phyloP scores from a whole-genome alignment of 331 rosid species.

The Prunus yedoensis region DNA sequence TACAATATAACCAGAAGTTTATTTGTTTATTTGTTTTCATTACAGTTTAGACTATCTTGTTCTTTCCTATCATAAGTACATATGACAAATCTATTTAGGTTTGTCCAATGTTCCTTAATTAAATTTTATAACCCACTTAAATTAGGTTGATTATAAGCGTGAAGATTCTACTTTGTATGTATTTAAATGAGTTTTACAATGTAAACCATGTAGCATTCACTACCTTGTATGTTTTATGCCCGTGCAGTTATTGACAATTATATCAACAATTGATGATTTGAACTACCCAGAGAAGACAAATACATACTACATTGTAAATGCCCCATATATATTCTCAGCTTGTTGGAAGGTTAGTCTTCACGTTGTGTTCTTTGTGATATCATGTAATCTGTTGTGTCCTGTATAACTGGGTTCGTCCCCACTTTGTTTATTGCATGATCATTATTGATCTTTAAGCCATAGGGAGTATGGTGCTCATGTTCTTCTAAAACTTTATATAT shows the following conservation, averaged over 20 bases:
- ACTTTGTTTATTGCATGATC: too few species aligned
- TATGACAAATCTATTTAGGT: not conserved
- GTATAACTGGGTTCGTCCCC: not conserved
- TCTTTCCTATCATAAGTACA: not conserved
- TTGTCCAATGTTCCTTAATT: not conserved
- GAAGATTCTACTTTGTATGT: not conserved
- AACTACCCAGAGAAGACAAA: conserved; percentile 95
- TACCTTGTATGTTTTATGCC: conserved; percentile 25
- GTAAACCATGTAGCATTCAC: not conserved
- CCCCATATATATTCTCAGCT: conserved; percentile 83
- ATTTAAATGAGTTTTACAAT: not conserved
- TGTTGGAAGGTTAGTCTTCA: conserved; percentile 86
- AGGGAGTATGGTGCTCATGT: not conserved
- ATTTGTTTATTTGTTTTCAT: not conserved
- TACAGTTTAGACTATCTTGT: not conserved
- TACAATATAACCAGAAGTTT: conserved; percentile 7
- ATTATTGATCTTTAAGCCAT: not conserved
- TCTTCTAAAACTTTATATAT: not conserved
- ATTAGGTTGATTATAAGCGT: not conserved
- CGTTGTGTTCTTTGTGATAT: conserved; percentile 24
- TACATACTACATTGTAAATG: conserved; percentile 82
- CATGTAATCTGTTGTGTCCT: conserved; percentile 2
- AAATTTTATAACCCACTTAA: not conserved
- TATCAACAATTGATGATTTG: conserved; percentile 86
- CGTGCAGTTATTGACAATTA: conserved; percentile 72